These are phyloP conservation scores for Candida cerambycidarum DNA, from an alignment of 805 yeast species.

Conservation along the genomic window DNA sequence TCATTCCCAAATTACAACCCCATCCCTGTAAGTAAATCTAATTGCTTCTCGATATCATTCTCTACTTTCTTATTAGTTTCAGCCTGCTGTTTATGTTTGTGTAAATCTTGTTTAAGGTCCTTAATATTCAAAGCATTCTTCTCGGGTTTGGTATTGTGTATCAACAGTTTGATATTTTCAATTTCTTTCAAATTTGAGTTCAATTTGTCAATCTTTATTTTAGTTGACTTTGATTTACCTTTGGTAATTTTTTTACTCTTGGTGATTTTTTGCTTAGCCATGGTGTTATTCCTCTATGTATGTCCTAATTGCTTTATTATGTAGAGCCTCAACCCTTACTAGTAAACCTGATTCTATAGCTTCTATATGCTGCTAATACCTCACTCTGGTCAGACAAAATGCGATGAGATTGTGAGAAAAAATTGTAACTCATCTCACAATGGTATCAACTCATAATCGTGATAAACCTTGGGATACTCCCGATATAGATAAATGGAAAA, in stretches of 20 bases:
- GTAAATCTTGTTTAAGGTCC: conserved; percentile 36
- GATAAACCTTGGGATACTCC: conserved; percentile 99
- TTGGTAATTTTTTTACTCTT: conserved; percentile 13
- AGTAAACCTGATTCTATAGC: no score
- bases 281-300: conserved; percentile 10
- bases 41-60: conserved; percentile 44
- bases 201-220: conserved; percentile 31
- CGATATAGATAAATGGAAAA: conserved; percentile 89
- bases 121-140: conserved; percentile 34
- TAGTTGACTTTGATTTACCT: conserved; percentile 30
- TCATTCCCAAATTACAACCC: no score
- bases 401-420: conserved; percentile 8
- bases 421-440: conserved; percentile 25
- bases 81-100: conserved; percentile 33
- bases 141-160: conserved; percentile 9
- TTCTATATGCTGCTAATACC: no score
- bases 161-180: conserved; percentile 20
- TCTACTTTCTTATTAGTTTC: conserved; percentile 33
- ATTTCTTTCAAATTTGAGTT: conserved; percentile 29
- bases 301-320: no score
- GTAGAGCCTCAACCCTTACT: no score
- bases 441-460: conserved; percentile 91
- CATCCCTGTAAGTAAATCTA: conserved; percentile 49
- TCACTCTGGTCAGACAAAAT: no score
- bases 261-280: conserved; percentile 1